Conservation (phyloP, 371 early-diverging fungal species). For the Apophysomyces trapeziformis region DNA sequence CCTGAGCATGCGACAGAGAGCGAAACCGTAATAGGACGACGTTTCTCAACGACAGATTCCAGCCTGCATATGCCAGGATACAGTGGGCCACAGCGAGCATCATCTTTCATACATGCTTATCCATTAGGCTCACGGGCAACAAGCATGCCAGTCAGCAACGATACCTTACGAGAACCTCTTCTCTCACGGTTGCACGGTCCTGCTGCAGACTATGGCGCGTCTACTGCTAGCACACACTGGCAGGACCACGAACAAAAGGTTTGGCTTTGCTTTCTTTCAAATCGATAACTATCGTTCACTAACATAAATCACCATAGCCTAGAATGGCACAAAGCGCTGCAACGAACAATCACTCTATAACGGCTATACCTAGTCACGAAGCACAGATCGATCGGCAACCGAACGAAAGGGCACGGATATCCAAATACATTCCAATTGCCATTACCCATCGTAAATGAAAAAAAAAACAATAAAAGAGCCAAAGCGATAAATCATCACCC, state of each 20-base stretch:
- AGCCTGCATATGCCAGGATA: background rate
- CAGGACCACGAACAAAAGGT: no score
- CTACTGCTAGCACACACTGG: background rate
- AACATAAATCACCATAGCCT: no score
- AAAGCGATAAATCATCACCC: background rate
- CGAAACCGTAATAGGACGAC: background rate
- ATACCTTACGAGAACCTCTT: background rate
- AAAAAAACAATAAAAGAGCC: no score
- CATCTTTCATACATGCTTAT: background rate
- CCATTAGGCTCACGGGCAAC: background rate
- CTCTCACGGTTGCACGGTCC: background rate
- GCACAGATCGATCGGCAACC: no score
- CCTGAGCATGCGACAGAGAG: background rate
- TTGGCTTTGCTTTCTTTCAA: no score
- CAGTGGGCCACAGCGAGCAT: background rate
- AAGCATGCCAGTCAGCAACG: background rate
- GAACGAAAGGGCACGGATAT: no score
- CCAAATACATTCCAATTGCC: no score
- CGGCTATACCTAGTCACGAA: no score
- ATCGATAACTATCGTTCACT: no score
- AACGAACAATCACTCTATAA: no score
- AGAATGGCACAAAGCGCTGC: no score
- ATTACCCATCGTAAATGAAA: no score
- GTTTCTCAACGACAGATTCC: background rate
- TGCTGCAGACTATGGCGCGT: background rate